phyloP scores from a whole-genome alignment of 495 filamentous ascomycete species.

The Aspergillus nanangensis region DNA sequence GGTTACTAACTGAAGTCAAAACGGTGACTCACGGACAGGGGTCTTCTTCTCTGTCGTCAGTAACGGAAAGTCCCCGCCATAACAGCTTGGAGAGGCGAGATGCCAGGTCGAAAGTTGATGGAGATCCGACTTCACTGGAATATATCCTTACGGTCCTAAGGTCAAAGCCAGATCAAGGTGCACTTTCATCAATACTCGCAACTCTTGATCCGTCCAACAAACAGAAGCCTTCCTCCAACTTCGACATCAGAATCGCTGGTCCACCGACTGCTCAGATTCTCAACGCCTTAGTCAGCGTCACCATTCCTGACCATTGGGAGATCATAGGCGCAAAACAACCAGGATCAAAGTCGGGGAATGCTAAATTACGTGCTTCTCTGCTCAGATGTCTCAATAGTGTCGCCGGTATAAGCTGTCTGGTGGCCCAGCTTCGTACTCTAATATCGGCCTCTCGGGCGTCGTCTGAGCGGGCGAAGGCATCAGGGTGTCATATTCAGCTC shows the following conservation, averaged over 20 bases:
- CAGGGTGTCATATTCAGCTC: constrained; percentile 23
- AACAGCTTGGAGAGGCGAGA: constrained; percentile 5
- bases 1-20: constrained; percentile 37
- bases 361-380: constrained; percentile 42
- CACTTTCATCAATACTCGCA: constrained; percentile 47
- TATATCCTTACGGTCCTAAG: constrained; percentile 60
- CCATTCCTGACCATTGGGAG: constrained; percentile 76
- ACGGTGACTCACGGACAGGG: constrained; percentile 25
- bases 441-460: constrained; percentile 30
- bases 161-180: constrained; percentile 57
- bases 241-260: constrained; percentile 59
- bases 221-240: constrained; percentile 22
- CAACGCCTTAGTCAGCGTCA: constrained; percentile 61
- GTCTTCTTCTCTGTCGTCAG: constrained; percentile 14
- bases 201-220: constrained; percentile 47
- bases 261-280: constrained; percentile 66
- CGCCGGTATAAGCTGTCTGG: constrained; percentile 64
- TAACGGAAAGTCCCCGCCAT: constrained; percentile 9
- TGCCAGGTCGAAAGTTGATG: constrained; percentile 9
- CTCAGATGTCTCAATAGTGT: constrained; percentile 67
- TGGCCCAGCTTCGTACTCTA: constrained; percentile 55
- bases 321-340: constrained; percentile 44
- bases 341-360: constrained; percentile 21
- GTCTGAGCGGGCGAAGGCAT: constrained; percentile 23
- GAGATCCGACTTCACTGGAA: constrained; percentile 41